A percentile compares a stretch with the other conserved stretches of the same genome.
Conservation (phyloP, 2,329 filamentous ascomycete genomes). For the Epichloe sp. region DNA sequence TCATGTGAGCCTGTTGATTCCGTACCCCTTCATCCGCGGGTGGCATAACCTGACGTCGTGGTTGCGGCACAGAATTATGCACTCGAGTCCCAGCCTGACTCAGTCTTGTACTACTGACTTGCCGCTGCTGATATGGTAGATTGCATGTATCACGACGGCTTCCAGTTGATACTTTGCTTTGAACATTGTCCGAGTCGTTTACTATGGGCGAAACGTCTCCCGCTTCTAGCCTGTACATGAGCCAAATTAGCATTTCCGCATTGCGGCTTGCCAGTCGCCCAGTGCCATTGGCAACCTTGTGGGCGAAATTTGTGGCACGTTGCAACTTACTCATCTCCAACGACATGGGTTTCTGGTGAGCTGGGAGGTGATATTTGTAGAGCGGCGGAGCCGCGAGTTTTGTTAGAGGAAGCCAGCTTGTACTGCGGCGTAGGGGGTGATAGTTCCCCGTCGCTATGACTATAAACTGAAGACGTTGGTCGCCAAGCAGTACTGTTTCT, state of each 20-base stretch:
- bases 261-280: not conserved
- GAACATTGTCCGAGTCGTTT: slow-evolving; percentile 26
- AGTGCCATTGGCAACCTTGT: not conserved
- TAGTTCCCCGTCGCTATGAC: slow-evolving; percentile 19
- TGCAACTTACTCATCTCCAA: slow-evolving; percentile 28
- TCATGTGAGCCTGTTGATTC: slow-evolving; percentile 1
- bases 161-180: slow-evolving; percentile 11
- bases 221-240: slow-evolving; percentile 11
- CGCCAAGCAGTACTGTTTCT: slow-evolving; percentile 24
- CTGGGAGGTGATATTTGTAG: slow-evolving; percentile 40
- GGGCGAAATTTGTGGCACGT: not conserved
- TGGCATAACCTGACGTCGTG: not conserved
- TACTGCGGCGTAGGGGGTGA: slow-evolving; percentile 25
- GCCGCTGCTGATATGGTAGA: slow-evolving; percentile 6
- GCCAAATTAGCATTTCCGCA: not conserved
- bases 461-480: slow-evolving; percentile 44
- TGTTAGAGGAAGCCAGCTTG: slow-evolving; percentile 15
- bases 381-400: slow-evolving; percentile 27
- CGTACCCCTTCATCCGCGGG: not conserved
- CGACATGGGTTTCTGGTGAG: slow-evolving; percentile 35
- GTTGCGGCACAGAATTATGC: not conserved
- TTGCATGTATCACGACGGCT: slow-evolving; percentile 7
- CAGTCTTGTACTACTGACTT: not conserved
- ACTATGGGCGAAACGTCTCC: slow-evolving; percentile 41
- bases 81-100: not conserved